These are phyloP conservation scores for Hortiboletus flavorubellus DNA, from an alignment of 768 basidiomycete genomes.

Conservation along the genomic window DNA sequence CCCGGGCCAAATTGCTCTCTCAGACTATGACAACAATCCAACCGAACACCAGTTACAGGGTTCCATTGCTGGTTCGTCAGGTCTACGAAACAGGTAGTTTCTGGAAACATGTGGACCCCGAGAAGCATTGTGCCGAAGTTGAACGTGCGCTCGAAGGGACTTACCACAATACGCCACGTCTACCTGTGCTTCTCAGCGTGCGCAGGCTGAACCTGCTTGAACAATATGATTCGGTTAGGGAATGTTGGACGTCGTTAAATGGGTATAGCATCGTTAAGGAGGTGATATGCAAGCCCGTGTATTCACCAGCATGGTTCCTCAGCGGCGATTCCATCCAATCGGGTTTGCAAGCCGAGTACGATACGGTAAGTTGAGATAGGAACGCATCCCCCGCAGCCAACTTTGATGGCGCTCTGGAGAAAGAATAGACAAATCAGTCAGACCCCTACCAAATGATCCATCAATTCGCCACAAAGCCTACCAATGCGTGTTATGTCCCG, in stretches of 20 bases:
- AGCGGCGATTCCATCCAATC: constrained; percentile 32
- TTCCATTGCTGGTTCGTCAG: constrained; percentile 72
- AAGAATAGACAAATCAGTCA: constrained; percentile 71
- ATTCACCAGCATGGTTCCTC: neutral
- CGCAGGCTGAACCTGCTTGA: constrained; percentile 69
- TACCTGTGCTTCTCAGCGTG: constrained; percentile 82
- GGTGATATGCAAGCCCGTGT: constrained; percentile 59
- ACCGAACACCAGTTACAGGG: constrained; percentile 43
- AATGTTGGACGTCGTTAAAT: constrained; percentile 55
- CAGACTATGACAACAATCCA: neutral
- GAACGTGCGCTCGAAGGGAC: constrained; percentile 67
- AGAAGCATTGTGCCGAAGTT: constrained; percentile 47
- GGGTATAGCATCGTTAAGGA: constrained; percentile 77
- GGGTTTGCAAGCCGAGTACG: constrained; percentile 45
- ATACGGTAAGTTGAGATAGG: constrained; percentile 33
- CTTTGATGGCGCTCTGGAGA: constrained; percentile 48
- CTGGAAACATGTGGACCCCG: constrained; percentile 66
- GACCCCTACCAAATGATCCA: constrained; percentile 65
- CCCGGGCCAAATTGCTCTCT: constrained; percentile 20
- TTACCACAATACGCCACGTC: constrained; percentile 78
- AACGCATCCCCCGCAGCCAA: neutral
- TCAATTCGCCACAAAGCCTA: constrained; percentile 59
- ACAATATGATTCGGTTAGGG: constrained; percentile 48
- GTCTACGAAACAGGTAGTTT: constrained; percentile 70
- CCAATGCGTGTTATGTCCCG: constrained; percentile 52